These are phyloP conservation scores for Iberis amara DNA, from an alignment of 441 rosid genomes.

Conservation along the genomic window DNA sequence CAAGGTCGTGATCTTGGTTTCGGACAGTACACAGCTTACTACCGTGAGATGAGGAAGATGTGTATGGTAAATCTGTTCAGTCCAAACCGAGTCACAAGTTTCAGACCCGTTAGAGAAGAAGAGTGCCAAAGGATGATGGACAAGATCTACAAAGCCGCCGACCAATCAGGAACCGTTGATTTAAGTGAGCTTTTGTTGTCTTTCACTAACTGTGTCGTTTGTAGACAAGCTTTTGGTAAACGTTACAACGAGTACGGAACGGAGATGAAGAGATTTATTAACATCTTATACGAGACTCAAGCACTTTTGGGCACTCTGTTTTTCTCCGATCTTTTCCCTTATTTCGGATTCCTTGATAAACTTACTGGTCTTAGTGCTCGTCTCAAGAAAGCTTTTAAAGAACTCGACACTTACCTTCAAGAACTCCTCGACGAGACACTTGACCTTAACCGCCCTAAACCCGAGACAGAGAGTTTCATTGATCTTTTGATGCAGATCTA, in stretches of 20 bases:
- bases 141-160: slow-evolving; percentile 30
- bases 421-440: slow-evolving; percentile 34
- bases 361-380: slow-evolving; percentile 31
- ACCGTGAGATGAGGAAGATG: slow-evolving; percentile 49
- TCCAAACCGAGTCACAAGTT: slow-evolving; percentile 43
- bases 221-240: slow-evolving; percentile 35
- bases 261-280: slow-evolving; percentile 35
- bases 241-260: slow-evolving; percentile 34
- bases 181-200: slow-evolving; percentile 33
- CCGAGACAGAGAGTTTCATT: slow-evolving; percentile 31
- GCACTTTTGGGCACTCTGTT: slow-evolving; percentile 34
- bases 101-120: slow-evolving; percentile 46
- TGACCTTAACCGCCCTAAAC: slow-evolving; percentile 32
- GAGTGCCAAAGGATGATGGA: slow-evolving; percentile 39
- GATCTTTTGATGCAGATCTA: slow-evolving; percentile 31
- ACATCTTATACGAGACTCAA: slow-evolving; percentile 32
- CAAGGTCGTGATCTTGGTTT: slow-evolving; percentile 42
- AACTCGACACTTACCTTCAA: slow-evolving; percentile 34
- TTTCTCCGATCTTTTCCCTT: slow-evolving; percentile 34
- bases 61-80: slow-evolving; percentile 47
- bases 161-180: slow-evolving; percentile 28
- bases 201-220: slow-evolving; percentile 33
- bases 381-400: slow-evolving; percentile 31
- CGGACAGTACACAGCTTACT: slow-evolving; percentile 35
- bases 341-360: slow-evolving; percentile 30